These are phyloP conservation scores for Globisporangium solare DNA, from an alignment of 352 stramenopile species.

Conservation along the genomic window DNA sequence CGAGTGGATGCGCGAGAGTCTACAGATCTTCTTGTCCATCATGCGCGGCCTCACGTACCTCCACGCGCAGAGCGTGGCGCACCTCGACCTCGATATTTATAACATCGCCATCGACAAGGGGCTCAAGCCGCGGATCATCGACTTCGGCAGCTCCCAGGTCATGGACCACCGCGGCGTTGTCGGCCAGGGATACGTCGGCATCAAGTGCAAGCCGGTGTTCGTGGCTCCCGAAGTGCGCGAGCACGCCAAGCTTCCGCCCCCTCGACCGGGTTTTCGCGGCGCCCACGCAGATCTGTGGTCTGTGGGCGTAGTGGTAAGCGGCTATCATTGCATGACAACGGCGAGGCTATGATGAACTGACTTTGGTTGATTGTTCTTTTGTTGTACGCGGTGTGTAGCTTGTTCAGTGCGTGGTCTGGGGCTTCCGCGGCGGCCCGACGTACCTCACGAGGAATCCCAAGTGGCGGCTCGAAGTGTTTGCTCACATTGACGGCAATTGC, in stretches of 20 bases:
- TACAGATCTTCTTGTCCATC: constrained; percentile 66
- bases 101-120: constrained; percentile 75
- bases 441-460: constrained; percentile 55
- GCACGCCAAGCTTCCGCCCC: constrained; percentile 48
- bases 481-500: constrained; percentile 67
- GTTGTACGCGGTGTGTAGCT: constrained; percentile 34
- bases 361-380: constrained; percentile 6
- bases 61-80: constrained; percentile 69
- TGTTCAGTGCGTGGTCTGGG: constrained; percentile 79
- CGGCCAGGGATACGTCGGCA: constrained; percentile 52
- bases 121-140: constrained; percentile 59
- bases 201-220: constrained; percentile 83
- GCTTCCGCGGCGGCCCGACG: constrained; percentile 61
- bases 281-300: constrained; percentile 73
- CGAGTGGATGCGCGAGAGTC: constrained; percentile 73
- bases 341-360: background rate
- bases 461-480: constrained; percentile 73
- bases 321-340: background rate
- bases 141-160: constrained; percentile 74
- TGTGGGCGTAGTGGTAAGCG: constrained; percentile 73
- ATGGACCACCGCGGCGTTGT: constrained; percentile 64
- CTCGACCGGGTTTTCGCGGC: constrained; percentile 71
- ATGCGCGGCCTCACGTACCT: constrained; percentile 72
- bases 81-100: constrained; percentile 84
- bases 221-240: constrained; percentile 66